phyloP scores from a whole-genome alignment of 148 eudicot genomes.

The Chenopodium formosanum region DNA sequence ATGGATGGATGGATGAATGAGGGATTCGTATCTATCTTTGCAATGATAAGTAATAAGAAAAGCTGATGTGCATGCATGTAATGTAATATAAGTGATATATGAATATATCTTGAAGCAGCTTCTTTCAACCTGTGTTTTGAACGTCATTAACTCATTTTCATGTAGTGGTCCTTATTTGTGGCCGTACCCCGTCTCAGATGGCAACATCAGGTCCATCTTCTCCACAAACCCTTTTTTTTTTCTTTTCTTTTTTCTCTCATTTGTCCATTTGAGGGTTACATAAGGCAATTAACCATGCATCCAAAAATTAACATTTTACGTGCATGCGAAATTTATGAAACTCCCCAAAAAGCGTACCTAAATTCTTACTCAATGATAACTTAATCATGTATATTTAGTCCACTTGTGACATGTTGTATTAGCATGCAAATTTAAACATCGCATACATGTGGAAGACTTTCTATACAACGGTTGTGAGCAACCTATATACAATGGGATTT shows the following conservation, averaged over 20 bases:
- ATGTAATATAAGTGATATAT: not conserved
- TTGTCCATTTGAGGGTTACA: conserved; percentile 9
- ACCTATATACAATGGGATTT: too few relatives aligned
- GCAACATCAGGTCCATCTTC: conserved; percentile 16
- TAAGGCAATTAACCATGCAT: not conserved
- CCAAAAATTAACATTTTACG: not conserved
- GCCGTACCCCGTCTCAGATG: conserved; percentile 12
- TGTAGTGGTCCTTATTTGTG: conserved; percentile 23
- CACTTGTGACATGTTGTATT: too few relatives aligned
- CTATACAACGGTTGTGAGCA: too few relatives aligned
- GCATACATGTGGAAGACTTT: too few relatives aligned
- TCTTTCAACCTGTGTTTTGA: conserved; percentile 2
- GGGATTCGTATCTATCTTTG: conserved; percentile 34
- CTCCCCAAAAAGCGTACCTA: not conserved
- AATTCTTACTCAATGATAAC: not conserved
- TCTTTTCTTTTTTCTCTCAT: not conserved
- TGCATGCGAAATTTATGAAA: not conserved
- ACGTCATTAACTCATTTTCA: conserved; percentile 5
- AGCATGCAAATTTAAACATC: too few relatives aligned
- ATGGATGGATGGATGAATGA: conserved; percentile 22
- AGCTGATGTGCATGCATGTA: conserved; percentile 1
- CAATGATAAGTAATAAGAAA: conserved; percentile 24
- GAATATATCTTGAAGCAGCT: conserved; percentile 27
- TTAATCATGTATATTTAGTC: too few relatives aligned
- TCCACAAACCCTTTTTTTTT: not conserved